These are phyloP conservation scores for Anthracocystis walkeri DNA, from an alignment of 1,284 basidiomycete species.

Conservation along the genomic window DNA sequence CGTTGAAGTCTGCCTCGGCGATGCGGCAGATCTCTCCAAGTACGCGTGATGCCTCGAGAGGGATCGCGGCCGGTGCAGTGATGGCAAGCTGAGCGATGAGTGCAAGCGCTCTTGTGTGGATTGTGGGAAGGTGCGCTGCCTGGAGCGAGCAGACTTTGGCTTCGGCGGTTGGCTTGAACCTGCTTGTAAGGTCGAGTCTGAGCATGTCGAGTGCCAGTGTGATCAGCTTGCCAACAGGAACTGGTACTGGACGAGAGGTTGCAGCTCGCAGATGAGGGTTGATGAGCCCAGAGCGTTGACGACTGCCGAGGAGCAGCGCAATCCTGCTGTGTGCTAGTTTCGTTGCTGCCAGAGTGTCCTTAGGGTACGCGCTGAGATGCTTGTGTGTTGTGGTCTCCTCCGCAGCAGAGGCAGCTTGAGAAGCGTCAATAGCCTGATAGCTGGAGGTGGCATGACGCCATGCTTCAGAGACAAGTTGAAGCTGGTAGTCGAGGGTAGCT, in stretches of 20 bases:
- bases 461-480: slow-evolving; percentile 33
- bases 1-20: slow-evolving; percentile 22
- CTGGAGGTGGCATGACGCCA: slow-evolving; percentile 38
- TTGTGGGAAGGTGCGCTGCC: slow-evolving; percentile 13
- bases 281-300: slow-evolving; percentile 36
- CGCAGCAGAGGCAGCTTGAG: neutral
- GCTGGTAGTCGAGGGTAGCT: slow-evolving; percentile 35
- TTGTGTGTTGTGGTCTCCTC: slow-evolving; percentile 12
- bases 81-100: slow-evolving; percentile 40
- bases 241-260: slow-evolving; percentile 77
- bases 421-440: slow-evolving; percentile 15
- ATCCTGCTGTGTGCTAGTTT: slow-evolving; percentile 32
- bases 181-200: slow-evolving; percentile 70
- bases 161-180: slow-evolving; percentile 41
- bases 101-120: slow-evolving; percentile 39
- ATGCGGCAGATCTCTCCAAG: slow-evolving; percentile 45
- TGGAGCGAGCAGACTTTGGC: slow-evolving; percentile 45
- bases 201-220: slow-evolving; percentile 71
- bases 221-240: slow-evolving; percentile 77
- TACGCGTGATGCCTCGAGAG: slow-evolving; percentile 22
- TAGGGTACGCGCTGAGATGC: slow-evolving; percentile 23
- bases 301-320: slow-evolving; percentile 37
- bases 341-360: slow-evolving; percentile 38
- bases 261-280: slow-evolving; percentile 66
- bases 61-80: slow-evolving; percentile 30